A percentile compares a stretch with the other conserved stretches of the same genome.
These are phyloP conservation scores for Saccharomycopsis malanga DNA, from an alignment of 805 yeast genomes.

Conservation along the genomic window DNA sequence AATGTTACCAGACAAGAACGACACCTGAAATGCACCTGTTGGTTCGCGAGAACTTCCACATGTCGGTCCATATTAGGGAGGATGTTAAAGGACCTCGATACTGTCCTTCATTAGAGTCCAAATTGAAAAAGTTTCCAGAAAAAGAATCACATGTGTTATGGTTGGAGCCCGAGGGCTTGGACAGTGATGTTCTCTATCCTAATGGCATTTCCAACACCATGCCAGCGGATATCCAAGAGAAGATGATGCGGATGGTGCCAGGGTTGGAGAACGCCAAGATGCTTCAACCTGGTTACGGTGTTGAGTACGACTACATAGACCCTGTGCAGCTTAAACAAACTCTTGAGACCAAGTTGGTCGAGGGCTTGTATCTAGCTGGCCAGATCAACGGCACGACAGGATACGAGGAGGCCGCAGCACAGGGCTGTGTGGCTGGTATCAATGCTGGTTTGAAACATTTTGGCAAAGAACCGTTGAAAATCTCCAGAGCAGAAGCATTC, in stretches of 20 bases:
- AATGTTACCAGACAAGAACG: constrained; percentile 75
- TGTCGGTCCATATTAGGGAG: constrained; percentile 85
- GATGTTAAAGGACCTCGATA: constrained; percentile 95
- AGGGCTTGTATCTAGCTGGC: constrained; percentile 85
- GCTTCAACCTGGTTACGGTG: constrained; percentile 98
- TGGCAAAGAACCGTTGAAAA: constrained; percentile 38
- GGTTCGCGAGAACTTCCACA: constrained; percentile 61
- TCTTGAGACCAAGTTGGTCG: constrained; percentile 71
- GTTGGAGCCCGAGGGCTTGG: constrained; percentile 95
- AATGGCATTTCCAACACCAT: constrained; percentile 94
- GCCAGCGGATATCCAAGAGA: constrained; percentile 87
- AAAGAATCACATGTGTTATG: constrained; percentile 76
- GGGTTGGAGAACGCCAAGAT: constrained; percentile 86
- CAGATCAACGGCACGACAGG: constrained; percentile 99
- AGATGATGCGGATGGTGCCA: constrained; percentile 67
- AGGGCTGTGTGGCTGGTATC: constrained; percentile 91
- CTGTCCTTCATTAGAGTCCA: constrained; percentile 94
- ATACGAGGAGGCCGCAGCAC: constrained; percentile 97
- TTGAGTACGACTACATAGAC: constrained; percentile 93
- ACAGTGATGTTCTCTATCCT: constrained; percentile 84
- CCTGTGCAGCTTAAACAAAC: constrained; percentile 79
- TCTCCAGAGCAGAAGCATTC: constrained; percentile 79
- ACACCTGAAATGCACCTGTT: constrained; percentile 67
- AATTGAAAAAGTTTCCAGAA: constrained; percentile 71
- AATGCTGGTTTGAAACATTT: constrained; percentile 70